Percentiles rank a stretch among this genome's conserved stretches.
Conservation (phyloP, 2,329 filamentous ascomycete genomes). For the Calycina marina region DNA sequence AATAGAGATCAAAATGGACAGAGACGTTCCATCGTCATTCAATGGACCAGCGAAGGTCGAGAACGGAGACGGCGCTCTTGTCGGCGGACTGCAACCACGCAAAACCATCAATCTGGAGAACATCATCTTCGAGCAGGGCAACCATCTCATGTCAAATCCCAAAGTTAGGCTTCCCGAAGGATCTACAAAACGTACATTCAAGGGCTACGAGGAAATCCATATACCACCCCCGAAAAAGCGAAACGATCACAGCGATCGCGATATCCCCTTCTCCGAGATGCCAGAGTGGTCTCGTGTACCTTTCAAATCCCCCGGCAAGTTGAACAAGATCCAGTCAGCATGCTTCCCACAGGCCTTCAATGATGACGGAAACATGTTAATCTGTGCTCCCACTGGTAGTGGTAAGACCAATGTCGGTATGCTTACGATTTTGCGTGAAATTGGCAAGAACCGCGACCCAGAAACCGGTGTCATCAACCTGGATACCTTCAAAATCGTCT, state of each 20-base stretch:
- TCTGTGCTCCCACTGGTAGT: constrained; percentile 92
- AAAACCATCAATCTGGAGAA: constrained; percentile 90
- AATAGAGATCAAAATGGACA: constrained; percentile 90
- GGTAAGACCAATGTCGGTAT: constrained; percentile 99
- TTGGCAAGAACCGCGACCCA: constrained; percentile 85
- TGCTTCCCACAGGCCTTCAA: constrained; percentile 85
- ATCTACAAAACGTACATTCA: constrained; percentile 88
- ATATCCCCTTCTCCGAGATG: constrained; percentile 74
- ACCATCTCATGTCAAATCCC: constrained; percentile 98
- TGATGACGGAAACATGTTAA: constrained; percentile 92
- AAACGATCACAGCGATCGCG: constrained; percentile 62
- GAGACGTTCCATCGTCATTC: constrained; percentile 55
- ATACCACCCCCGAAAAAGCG: constrained; percentile 86
- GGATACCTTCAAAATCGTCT: constrained; percentile 96
- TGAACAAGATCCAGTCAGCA: constrained; percentile 92
- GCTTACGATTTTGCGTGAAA: constrained; percentile 88
- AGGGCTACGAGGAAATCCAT: constrained; percentile 97
- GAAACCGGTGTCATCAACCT: constrained; percentile 87
- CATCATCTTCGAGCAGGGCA: constrained; percentile 91
- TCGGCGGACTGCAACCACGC: constrained; percentile 74
- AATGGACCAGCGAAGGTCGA: constrained; percentile 36
- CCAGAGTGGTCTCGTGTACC: constrained; percentile 84
- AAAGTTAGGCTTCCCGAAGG: constrained; percentile 89
- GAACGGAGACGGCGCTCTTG: constrained; percentile 48
- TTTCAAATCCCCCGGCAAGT: constrained; percentile 71